phyloP scores from a whole-genome alignment of 2,329 filamentous ascomycete species.

The Aspergillus flavus region DNA sequence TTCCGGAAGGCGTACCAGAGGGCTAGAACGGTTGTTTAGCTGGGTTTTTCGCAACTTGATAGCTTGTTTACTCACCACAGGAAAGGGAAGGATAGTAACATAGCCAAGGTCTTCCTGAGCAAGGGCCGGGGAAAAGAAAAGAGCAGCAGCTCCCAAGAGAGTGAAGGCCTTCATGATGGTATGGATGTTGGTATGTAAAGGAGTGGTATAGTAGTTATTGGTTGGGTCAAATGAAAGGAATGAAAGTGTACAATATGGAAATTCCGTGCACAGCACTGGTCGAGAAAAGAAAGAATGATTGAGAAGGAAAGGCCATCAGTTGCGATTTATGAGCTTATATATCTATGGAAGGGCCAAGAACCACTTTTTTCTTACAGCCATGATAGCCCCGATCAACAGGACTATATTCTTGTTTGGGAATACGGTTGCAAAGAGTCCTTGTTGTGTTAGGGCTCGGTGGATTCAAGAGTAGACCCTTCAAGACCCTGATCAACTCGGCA shows the following conservation, averaged over 20 bases:
- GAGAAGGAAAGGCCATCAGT: not conserved
- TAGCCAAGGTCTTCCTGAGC: conserved; percentile 22
- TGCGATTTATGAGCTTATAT: conserved; percentile 2
- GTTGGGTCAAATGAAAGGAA: conserved; percentile 6
- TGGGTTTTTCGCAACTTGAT: not conserved
- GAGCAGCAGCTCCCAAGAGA: conserved; percentile 27
- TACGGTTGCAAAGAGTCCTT: not conserved
- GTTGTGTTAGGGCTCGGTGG: conserved; percentile 1
- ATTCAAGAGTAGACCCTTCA: not conserved
- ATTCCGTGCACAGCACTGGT: conserved; percentile 30
- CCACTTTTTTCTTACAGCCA: not conserved
- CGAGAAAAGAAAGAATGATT: conserved; percentile 15
- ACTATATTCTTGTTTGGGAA: not conserved
- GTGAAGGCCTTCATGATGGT: conserved; percentile 34
- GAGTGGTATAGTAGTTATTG: not conserved
- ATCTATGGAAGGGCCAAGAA: conserved; percentile 1
- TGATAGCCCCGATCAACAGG: conserved; percentile 8
- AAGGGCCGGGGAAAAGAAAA: conserved; percentile 26
- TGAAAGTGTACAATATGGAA: conserved; percentile 9
- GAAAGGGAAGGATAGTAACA: conserved; percentile 5
- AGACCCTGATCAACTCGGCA: not conserved
- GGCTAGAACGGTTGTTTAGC: conserved; percentile 5
- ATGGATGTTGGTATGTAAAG: not conserved
- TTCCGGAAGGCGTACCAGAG: conserved; percentile 8
- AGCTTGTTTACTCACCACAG: conserved; percentile 9